Evolutionary conservation across 164 flowering plant species (phyloP).

Genomic region (Houttuynia cordata): DNA sequence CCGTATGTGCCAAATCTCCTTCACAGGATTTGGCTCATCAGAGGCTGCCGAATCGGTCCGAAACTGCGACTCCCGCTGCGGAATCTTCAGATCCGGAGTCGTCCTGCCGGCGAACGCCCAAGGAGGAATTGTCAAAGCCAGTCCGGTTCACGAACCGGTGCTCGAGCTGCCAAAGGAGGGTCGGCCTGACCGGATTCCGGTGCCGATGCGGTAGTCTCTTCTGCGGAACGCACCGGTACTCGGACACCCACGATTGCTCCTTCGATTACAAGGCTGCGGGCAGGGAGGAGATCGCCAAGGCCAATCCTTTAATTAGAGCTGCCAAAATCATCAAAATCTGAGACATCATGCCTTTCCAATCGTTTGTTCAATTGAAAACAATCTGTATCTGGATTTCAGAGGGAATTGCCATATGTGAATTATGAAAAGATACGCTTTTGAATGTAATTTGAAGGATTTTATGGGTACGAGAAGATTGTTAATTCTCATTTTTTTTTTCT

Average conservation of each 20-base stretch:
- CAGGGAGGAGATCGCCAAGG: slow-evolving; percentile 52
- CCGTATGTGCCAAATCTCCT: too few species aligned
- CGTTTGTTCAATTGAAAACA: too few species aligned
- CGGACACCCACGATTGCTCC: slow-evolving; percentile 49
- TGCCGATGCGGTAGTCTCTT: slow-evolving; percentile 61
- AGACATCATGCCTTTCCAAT: too few species aligned
- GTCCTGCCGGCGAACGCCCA: neutral
- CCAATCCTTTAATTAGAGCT: slow-evolving; percentile 56
- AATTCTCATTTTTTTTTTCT: too few species aligned
- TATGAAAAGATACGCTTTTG: too few species aligned
- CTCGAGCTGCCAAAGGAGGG: slow-evolving; percentile 43
- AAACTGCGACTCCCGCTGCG: neutral
- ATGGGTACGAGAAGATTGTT: too few species aligned
- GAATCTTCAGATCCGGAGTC: slow-evolving; percentile 1
- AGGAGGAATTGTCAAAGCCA: neutral
- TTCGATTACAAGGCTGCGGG: slow-evolving; percentile 55
- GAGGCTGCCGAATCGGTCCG: neutral
- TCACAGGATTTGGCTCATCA: too few species aligned
- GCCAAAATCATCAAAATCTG: slow-evolving; percentile 50
- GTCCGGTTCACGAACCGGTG: slow-evolving; percentile 17
- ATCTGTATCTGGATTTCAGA: too few species aligned
- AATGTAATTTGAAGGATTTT: too few species aligned
- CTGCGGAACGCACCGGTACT: slow-evolving; percentile 49
- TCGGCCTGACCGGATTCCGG: slow-evolving; percentile 60
- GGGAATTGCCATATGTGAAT: too few species aligned